phyloP scores from a whole-genome alignment of 192 early-diverging fungal genomes.

The Coemansia sp. region DNA sequence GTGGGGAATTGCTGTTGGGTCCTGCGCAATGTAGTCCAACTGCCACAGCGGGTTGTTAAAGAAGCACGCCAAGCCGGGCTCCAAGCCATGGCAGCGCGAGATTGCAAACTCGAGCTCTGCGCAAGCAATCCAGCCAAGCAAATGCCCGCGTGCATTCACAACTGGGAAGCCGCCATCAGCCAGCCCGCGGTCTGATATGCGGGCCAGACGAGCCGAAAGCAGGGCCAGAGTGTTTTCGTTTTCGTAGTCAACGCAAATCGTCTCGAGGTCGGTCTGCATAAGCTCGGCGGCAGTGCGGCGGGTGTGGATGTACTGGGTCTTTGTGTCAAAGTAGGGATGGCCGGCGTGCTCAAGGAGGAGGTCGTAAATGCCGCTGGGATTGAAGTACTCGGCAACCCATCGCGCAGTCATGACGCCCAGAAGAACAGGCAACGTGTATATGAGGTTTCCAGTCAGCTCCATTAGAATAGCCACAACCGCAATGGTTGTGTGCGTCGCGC shows the following conservation, averaged over 20 bases:
- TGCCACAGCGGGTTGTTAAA: conserved; percentile 59
- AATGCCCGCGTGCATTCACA: conserved; percentile 57
- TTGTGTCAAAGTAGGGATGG: conserved; percentile 78
- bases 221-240: conserved; percentile 63
- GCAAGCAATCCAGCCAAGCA: conserved; percentile 84
- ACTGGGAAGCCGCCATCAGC: conserved; percentile 80
- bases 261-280: conserved; percentile 65
- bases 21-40: conserved; percentile 44
- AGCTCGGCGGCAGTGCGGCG: conserved; percentile 64
- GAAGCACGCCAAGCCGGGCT: conserved; percentile 54
- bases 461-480: conserved; percentile 75
- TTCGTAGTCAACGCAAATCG: conserved; percentile 65
- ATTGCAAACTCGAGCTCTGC: conserved; percentile 79
- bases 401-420: conserved; percentile 64
- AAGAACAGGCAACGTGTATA: conserved; percentile 70
- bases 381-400: conserved; percentile 77
- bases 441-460: conserved; percentile 78
- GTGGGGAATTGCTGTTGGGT: conserved; percentile 41
- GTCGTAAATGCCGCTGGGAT: conserved; percentile 74
- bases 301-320: conserved; percentile 70
- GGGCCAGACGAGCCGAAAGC: conserved; percentile 60
- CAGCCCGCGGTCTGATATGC: conserved; percentile 60
- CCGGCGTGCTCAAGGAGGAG: conserved; percentile 69
- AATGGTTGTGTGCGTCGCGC: conserved; percentile 66
- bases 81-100: conserved; percentile 41